These are phyloP conservation scores for Lentinula boryana DNA, from an alignment of 768 basidiomycete species.

Conservation along the genomic window DNA sequence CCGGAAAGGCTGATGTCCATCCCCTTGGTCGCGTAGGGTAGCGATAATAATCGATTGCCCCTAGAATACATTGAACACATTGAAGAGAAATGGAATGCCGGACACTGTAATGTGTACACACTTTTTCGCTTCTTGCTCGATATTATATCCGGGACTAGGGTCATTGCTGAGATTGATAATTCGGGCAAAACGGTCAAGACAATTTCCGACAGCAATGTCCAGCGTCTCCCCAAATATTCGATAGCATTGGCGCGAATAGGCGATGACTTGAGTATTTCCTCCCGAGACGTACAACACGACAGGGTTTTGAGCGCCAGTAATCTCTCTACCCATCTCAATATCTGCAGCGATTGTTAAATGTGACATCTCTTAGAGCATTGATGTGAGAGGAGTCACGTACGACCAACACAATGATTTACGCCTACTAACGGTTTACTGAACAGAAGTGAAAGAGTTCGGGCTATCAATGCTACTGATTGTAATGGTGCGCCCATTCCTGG, in stretches of 20 bases:
- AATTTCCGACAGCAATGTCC: constrained; percentile 99
- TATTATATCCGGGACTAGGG: constrained; percentile 94
- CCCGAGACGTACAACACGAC: constrained; percentile 98
- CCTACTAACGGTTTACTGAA: constrained; percentile 90
- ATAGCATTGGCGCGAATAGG: constrained; percentile 95
- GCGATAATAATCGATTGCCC: constrained; percentile 72
- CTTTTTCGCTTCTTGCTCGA: constrained; percentile 94
- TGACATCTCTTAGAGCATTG: not conserved
- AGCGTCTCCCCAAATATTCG: constrained; percentile 98
- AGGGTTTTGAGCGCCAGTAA: constrained; percentile 92
- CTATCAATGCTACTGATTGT: constrained; percentile 91
- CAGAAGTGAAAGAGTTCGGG: constrained; percentile 82
- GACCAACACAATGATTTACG: constrained; percentile 99
- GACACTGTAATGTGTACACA: constrained; percentile 19
- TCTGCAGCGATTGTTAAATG: constrained; percentile 41
- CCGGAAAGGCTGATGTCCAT: constrained; percentile 99
- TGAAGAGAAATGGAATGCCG: not conserved
- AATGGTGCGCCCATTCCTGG: constrained; percentile 99
- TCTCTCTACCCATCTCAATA: constrained; percentile 96
- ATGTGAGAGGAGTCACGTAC: constrained; percentile 42
- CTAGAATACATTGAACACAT: constrained; percentile 30
- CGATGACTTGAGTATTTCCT: constrained; percentile 98
- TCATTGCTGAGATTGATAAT: constrained; percentile 94
- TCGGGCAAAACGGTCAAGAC: constrained; percentile 93
- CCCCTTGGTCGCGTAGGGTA: constrained; percentile 96